These are phyloP conservation scores for Eucalyptus victrix DNA, from an alignment of 345 rosid genomes.

Conservation along the genomic window DNA sequence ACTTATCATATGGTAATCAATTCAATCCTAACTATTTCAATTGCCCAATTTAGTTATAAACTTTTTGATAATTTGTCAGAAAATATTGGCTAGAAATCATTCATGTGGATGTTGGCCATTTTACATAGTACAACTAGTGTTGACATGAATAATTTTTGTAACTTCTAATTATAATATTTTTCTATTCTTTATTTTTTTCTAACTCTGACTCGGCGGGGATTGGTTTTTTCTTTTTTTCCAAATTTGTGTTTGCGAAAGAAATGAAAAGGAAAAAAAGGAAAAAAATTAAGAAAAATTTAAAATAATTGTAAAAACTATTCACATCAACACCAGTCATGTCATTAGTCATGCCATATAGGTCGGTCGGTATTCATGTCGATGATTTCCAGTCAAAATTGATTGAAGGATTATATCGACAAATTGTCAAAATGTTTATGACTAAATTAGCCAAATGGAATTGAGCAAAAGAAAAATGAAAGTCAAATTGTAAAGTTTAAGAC, in stretches of 20 bases:
- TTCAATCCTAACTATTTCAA: not conserved
- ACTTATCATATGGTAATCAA: not conserved
- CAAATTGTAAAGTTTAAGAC: not conserved
- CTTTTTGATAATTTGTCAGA: not conserved
- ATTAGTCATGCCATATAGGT: not conserved
- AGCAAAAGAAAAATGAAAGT: no score
- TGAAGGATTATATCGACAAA: not conserved
- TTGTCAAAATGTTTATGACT: not conserved
- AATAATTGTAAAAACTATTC: not conserved
- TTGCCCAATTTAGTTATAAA: not conserved
- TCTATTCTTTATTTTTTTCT: not conserved
- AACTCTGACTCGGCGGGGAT: not conserved
- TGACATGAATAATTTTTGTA: not conserved
- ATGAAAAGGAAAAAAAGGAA: not conserved
- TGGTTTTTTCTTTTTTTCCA: not conserved
- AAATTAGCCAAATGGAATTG: not conserved
- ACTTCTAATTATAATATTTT: not conserved
- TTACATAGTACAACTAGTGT: not conserved
- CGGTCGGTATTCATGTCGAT: accelerated
- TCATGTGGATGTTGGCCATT: not conserved
- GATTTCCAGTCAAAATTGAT: not conserved
- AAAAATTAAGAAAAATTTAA: not conserved
- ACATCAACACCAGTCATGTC: not conserved
- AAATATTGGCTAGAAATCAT: not conserved
- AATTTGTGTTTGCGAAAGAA: not conserved